A percentile compares a stretch with the other conserved stretches of the same genome.
phyloP scores from a whole-genome alignment of 805 yeast species.

The Grigorovia transvaalensis region DNA sequence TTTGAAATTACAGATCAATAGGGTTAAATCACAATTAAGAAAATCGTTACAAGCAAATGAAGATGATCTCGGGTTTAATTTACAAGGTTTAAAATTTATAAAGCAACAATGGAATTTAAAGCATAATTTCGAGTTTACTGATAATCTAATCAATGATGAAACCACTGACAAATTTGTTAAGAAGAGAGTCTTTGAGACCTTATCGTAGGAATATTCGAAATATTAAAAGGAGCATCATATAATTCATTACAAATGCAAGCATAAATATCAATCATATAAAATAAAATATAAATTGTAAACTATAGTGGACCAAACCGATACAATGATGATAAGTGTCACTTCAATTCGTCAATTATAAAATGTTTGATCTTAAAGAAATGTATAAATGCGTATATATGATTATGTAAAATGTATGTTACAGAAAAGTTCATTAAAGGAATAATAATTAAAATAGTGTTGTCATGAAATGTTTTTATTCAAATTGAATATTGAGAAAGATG shows the following conservation, averaged over 20 bases:
- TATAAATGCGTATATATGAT: background rate
- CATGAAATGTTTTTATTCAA: background rate
- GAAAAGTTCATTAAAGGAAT: background rate
- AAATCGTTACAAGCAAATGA: constrained; percentile 40
- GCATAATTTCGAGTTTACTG: constrained; percentile 67
- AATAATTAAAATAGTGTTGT: background rate
- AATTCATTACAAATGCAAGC: background rate
- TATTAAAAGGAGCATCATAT: background rate
- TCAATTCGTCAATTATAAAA: too few species aligned
- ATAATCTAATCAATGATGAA: constrained; percentile 49
- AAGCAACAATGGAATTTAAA: constrained; percentile 68
- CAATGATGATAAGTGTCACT: too few species aligned
- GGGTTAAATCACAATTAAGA: constrained; percentile 55
- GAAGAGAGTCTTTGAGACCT: constrained; percentile 66
- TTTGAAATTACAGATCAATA: constrained; percentile 53
- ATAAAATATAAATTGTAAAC: background rate
- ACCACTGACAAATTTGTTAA: constrained; percentile 39
- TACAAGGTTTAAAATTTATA: constrained; percentile 68
- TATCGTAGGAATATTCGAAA: constrained; percentile 14
- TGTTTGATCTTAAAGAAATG: background rate
- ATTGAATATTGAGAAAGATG: background rate
- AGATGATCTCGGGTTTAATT: constrained; percentile 66
- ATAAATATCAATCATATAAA: background rate
- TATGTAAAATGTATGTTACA: background rate
- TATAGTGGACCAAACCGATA: too few species aligned